Evolutionary conservation across 2,329 filamentous ascomycete species (phyloP), one percentile per base, ranked within the genome.

Genomic region (Anthostomella pinea): DNA sequence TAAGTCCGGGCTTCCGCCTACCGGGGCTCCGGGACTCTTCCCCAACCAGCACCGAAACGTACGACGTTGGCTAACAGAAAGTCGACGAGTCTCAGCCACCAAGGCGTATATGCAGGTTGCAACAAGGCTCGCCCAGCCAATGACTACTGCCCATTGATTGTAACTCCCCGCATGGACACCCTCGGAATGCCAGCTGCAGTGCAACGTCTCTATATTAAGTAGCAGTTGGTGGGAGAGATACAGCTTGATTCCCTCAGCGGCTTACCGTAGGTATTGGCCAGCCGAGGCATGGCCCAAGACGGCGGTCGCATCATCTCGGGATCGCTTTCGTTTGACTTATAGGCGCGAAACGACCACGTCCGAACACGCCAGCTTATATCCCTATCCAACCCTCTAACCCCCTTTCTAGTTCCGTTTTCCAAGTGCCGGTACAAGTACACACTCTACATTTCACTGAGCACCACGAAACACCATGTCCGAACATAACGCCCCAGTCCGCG

Each of bases 401-500:
- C 38, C 19, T 17, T 13, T 43, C 40, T 37, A 40, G 24, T 9
- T 2, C 8, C 8, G 26, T 39, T 42, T 38, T 27, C 41, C 30
- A 33, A 30, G 43, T 43, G 30, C 25, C 30, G 11, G n/a, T n/a
- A n/a, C n/a, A n/a, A n/a, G n/a, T n/a, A 29, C 13, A 13, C 14
- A 5, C 10, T 5, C 8, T 14, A 23, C 9, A 18, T n/a, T 30
- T 22, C 24, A 22, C n/a, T 22, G 14, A 10, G 18, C 10, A 30
- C 10, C 5, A 15, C 29, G 13, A 9, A 21, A 29, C 15, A 30
- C 13, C n/a, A 48, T 44, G 43, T 21, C 37, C 3, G 20, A 36
- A 9, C 29, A 29, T 4, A 33, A n/a, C 36, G 16, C 21, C 10
- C 33, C 29, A 24, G 41, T 60, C 22, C 53, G 49, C 26, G 48